A percentile compares a stretch with the other conserved stretches of the same genome.
phyloP scores from a whole-genome alignment of 2,329 filamentous ascomycete genomes.

The Epichloe uncinata region DNA sequence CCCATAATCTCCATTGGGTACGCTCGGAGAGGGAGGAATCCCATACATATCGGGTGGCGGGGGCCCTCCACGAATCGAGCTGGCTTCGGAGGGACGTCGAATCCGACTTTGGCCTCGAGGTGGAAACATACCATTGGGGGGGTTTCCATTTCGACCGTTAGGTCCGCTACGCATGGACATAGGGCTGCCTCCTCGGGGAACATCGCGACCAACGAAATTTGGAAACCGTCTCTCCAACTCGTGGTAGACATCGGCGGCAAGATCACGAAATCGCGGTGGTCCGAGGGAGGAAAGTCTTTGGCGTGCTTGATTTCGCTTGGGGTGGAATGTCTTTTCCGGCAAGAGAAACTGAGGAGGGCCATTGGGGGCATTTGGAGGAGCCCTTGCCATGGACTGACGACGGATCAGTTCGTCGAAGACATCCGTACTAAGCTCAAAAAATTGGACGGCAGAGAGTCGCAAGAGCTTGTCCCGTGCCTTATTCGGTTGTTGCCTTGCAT shows the following conservation, averaged over 20 bases:
- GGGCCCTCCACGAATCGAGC: conserved; percentile 38
- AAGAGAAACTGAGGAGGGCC: conserved; percentile 59
- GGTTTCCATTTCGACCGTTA: conserved; percentile 47
- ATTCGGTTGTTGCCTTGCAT: conserved; percentile 62
- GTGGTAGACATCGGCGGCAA: conserved; percentile 92
- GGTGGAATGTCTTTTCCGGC: conserved; percentile 83
- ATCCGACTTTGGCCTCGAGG: conserved; percentile 39
- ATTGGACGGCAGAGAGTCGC: conserved; percentile 79
- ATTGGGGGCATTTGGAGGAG: conserved; percentile 36
- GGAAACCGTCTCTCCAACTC: conserved; percentile 88
- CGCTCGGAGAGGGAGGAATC: conserved; percentile 47
- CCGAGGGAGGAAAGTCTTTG: conserved; percentile 88
- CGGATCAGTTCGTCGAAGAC: conserved; percentile 91
- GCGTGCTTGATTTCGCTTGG: conserved; percentile 93
- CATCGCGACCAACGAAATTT: conserved; percentile 57
- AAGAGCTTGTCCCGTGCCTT: conserved; percentile 90
- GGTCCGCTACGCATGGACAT: conserved; percentile 46
- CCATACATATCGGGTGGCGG: conserved; percentile 31
- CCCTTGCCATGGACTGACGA: conserved; percentile 55
- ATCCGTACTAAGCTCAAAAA: conserved; percentile 96
- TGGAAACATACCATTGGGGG: conserved; percentile 35
- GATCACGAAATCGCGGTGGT: conserved; percentile 72
- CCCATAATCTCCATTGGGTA: conserved; percentile 51
- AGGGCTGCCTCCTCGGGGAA: conserved; percentile 56
- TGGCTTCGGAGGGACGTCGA: conserved; percentile 48